Evolutionary conservation across 108 stramenopile species (phyloP), one percentile per base, ranked within the genome.

Genomic region (Mediolabrus comicus): DNA sequence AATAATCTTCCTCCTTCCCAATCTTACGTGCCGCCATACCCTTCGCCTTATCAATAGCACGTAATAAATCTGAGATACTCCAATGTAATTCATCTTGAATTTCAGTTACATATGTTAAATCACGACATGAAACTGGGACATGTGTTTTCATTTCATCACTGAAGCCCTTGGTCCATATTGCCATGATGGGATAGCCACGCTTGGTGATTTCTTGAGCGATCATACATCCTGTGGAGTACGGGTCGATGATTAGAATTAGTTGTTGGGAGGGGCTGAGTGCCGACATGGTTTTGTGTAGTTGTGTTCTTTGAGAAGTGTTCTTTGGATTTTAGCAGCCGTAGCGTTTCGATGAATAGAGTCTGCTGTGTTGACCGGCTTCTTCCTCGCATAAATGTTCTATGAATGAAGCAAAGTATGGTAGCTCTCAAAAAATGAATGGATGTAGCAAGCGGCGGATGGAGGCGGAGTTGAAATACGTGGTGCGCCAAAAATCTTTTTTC

Each of bases 171-270:
- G 90, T 85, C 86, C 87, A 91, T 9, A 91, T 30, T 35, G 83
- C 85, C 57, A 90, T 71, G 69, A 92, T 58, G 8, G 67, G 59
- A 69, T 87, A 92, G n/a, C 93, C 93, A 26, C 91, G 86, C 55
- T 85, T 87, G 31, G 54, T 38, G 26, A 90, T 85, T 81, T 91
- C 89, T 46, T 90, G 87, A 9, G 89, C 95, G 43, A 94, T 79
- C 61, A 90, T 54, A 39, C 88, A 90, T 65, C 88, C 95, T 34
- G 95, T 96, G 54, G 86, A 86, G 73, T 94, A 93, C 0, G 92
- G 91, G 67, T 93, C 91, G 32, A 96, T 89, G 24, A 94, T 64
- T 35, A 94, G 78, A 51, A 94, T 83, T 31, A 71, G 74, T 29
- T 67, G 74, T 78, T 55, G 65, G 60, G 66, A 28, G 46, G 70